Conservation (phyloP, 1,284 basidiomycete species). For the Violaceomyces palustris region DNA sequence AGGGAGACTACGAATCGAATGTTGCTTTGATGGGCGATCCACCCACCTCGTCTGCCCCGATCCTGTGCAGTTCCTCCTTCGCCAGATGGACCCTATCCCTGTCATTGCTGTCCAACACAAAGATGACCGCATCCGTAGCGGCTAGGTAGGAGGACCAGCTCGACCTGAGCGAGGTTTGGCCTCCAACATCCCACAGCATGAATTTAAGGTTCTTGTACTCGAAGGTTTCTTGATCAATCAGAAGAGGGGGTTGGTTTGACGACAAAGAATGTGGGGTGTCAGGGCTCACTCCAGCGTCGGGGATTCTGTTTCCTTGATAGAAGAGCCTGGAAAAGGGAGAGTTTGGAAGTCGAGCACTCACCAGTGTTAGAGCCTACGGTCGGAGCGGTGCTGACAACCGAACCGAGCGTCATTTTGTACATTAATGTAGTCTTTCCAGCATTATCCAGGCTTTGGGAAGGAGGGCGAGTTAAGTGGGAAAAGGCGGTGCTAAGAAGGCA, state of each 20-base stretch:
- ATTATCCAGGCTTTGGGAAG: constrained; percentile 54
- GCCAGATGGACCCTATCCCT: constrained; percentile 55
- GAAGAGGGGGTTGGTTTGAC: no score
- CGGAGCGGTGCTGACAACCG: constrained; percentile 57
- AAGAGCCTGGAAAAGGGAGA: background rate
- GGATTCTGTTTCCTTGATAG: no score
- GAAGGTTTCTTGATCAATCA: constrained; percentile 27
- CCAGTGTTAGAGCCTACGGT: constrained; percentile 56
- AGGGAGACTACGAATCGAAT: no score
- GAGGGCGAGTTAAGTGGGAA: background rate
- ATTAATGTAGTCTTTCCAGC: constrained; percentile 58
- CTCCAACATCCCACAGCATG: constrained; percentile 57
- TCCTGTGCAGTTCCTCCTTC: constrained; percentile 55
- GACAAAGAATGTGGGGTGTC: background rate
- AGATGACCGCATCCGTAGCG: constrained; percentile 56
- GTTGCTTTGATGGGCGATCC: background rate
- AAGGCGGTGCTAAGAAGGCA: no score
- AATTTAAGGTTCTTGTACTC: constrained; percentile 58
- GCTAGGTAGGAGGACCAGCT: constrained; percentile 56
- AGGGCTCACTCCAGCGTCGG: no score
- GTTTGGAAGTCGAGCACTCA: background rate
- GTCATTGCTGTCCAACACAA: constrained; percentile 58
- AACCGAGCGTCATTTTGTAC: constrained; percentile 58
- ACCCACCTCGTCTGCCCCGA: constrained; percentile 50
- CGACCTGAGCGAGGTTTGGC: constrained; percentile 55